These are phyloP conservation scores for Globisporangium cylindrosporum DNA, from an alignment of 352 stramenopile genomes.

Conservation along the genomic window DNA sequence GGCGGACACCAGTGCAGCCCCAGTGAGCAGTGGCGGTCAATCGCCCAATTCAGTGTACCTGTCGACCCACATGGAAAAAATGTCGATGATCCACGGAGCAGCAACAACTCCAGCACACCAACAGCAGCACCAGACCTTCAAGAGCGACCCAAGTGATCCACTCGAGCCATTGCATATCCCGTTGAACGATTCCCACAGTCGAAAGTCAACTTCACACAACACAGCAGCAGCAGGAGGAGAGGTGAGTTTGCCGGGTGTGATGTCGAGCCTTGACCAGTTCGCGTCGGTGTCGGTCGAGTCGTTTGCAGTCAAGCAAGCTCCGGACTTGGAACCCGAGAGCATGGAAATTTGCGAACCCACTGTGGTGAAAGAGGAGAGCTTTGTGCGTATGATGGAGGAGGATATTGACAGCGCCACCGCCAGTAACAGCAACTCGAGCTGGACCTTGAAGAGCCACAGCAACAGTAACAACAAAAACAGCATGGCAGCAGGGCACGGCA, in stretches of 20 bases:
- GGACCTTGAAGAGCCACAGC: background rate
- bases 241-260: background rate
- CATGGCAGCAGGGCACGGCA: background rate
- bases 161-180: constrained; percentile 6
- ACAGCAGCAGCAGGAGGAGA: background rate
- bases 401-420: background rate
- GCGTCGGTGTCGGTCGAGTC: constrained; percentile 10
- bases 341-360: constrained; percentile 14
- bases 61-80: constrained; percentile 62
- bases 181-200: background rate
- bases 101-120: background rate
- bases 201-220: background rate
- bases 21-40: constrained; percentile 14
- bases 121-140: background rate
- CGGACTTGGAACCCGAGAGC: constrained; percentile 9
- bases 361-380: constrained; percentile 9
- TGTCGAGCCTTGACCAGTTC: constrained; percentile 16
- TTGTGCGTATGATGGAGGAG: constrained; percentile 9
- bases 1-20: background rate
- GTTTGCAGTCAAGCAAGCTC: constrained; percentile 13
- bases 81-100: constrained; percentile 42
- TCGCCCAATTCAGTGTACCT: constrained; percentile 38
- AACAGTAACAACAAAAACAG: constrained; percentile 1
- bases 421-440: constrained; percentile 3
- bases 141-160: background rate